phyloP scores from a whole-genome alignment of 2,329 filamentous ascomycete genomes.

The Diaporthe nobilis region DNA sequence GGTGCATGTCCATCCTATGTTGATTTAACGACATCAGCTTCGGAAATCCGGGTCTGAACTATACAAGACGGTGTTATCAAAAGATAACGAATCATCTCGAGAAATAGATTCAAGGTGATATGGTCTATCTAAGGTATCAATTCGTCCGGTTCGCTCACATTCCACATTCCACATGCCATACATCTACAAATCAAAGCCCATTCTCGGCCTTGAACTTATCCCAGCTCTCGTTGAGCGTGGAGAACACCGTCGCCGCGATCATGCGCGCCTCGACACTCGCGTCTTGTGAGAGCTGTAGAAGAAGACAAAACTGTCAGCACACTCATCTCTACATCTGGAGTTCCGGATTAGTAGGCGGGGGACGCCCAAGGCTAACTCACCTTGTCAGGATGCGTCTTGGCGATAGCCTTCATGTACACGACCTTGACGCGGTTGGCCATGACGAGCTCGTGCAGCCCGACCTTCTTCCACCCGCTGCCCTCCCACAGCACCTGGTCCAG shows the following conservation, averaged over 20 bases:
- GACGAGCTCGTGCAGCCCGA: constrained; percentile 93
- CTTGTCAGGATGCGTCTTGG: constrained; percentile 98
- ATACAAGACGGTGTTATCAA: not conserved
- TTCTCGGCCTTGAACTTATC: constrained; percentile 81
- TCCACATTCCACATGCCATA: constrained; percentile 2
- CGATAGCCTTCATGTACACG: constrained; percentile 98
- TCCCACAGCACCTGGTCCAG: constrained; percentile 93
- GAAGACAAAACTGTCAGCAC: constrained; percentile 39
- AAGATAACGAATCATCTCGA: not conserved
- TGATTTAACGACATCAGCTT: not conserved
- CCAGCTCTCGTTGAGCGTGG: constrained; percentile 80
- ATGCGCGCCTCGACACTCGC: constrained; percentile 76
- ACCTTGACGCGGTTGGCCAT: constrained; percentile 97
- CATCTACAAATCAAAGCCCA: constrained; percentile 61
- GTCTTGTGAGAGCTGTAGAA: constrained; percentile 72
- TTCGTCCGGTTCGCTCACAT: constrained; percentile 13
- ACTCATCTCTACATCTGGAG: constrained; percentile 2
- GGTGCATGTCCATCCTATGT: not conserved
- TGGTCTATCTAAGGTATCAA: constrained; percentile 41
- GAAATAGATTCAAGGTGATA: constrained; percentile 3
- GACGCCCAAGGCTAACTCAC: constrained; percentile 65
- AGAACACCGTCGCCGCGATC: constrained; percentile 76
- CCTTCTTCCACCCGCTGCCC: constrained; percentile 95
- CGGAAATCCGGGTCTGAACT: not conserved
- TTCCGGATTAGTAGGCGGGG: constrained; percentile 31